A percentile compares a stretch with the other conserved stretches of the same genome.
phyloP scores from a whole-genome alignment of 2,329 filamentous ascomycete genomes.

The Verticillium nubilum region DNA sequence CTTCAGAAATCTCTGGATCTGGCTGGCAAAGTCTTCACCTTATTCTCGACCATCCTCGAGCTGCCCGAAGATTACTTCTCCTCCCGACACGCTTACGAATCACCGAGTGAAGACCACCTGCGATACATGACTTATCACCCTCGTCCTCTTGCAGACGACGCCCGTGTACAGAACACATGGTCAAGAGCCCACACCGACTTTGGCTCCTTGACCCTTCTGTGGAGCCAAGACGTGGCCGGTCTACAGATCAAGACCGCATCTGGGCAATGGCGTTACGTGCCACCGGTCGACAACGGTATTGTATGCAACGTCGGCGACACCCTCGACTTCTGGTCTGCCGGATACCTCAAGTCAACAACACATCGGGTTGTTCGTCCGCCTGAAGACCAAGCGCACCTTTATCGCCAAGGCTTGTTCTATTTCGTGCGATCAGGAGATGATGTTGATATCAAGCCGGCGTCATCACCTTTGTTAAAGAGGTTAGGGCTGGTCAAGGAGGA shows the following conservation, averaged over 20 bases:
- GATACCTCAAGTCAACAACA: constrained; percentile 26
- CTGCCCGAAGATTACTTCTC: constrained; percentile 48
- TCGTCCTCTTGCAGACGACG: constrained; percentile 33
- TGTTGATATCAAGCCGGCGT: constrained; percentile 21
- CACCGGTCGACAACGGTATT: constrained; percentile 36
- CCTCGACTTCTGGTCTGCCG: constrained; percentile 21
- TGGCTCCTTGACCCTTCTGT: constrained; percentile 46
- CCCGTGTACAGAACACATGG: constrained; percentile 17
- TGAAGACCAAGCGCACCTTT: constrained; percentile 22
- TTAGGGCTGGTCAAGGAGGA: constrained; percentile 17
- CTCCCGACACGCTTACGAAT: constrained; percentile 46
- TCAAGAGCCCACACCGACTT: constrained; percentile 41
- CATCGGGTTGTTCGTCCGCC: constrained; percentile 28
- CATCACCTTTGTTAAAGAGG: constrained; percentile 20
- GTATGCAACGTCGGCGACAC: constrained; percentile 35
- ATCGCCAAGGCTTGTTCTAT: constrained; percentile 28
- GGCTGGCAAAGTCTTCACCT: constrained; percentile 18
- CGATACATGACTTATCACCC: constrained; percentile 50
- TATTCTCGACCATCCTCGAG: constrained; percentile 43
- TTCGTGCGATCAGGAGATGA: constrained; percentile 28
- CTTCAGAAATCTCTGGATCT: constrained; percentile 23
- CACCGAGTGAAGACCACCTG: constrained; percentile 46
- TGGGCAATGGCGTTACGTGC: constrained; percentile 38
- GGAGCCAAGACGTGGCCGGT: constrained; percentile 47
- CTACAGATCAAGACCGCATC: constrained; percentile 37